Evolutionary conservation across 176 grass and related monocot species (phyloP), one percentile per base, ranked within the genome.

Genomic region (Alopecurus myosuroides): DNA sequence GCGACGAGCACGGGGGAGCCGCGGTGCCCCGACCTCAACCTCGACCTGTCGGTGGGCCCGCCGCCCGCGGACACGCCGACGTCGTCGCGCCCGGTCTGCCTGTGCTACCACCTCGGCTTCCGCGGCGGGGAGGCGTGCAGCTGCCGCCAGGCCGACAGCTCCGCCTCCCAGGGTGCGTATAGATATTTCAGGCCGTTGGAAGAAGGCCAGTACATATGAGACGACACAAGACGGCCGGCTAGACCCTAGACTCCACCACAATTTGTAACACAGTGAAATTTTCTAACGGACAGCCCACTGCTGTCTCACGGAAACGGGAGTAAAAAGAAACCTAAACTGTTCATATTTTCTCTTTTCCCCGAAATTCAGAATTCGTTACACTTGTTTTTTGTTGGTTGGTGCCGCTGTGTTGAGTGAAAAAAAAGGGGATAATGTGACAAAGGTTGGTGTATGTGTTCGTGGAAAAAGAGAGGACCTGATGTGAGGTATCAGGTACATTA

Each of bases 11-110:
- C 81, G 41, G 86, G 61, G 9, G 91, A 92, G 75, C 84, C 85
- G 48, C 92, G 94, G 65, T 89, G 90, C 83, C 94, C 94, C 13
- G 94, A 97, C 84, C 89, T 97, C 45, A 97, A 97, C 89, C 85
- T 97, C 5, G 92, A 94, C 71, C 94, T 94, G n/a, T 94, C 92
- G 0, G 91, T 94, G 7, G 89, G 94, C 64, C 60, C 70, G 11
- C 86, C 94, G 8, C 19, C 67, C n/a, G 78, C 33, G 10, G 85
- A 78, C n/a, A 89, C 91, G n/a, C 86, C 91, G 9, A 90, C 89
- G 3, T 78, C 78, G 61, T 79, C 50, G n/a, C 14, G 25, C 31
- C 20, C 40, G 25, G 80, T 97, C 63, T 97, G 94, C 92, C 91
- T 97, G 2, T 97, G 94, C 79, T 88, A 90, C 88, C 82, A 83